Percentiles rank a stretch among this genome's conserved stretches.
phyloP scores from a whole-genome alignment of 176 grass and related monocot genomes.

The Calamus simplicifolius region DNA sequence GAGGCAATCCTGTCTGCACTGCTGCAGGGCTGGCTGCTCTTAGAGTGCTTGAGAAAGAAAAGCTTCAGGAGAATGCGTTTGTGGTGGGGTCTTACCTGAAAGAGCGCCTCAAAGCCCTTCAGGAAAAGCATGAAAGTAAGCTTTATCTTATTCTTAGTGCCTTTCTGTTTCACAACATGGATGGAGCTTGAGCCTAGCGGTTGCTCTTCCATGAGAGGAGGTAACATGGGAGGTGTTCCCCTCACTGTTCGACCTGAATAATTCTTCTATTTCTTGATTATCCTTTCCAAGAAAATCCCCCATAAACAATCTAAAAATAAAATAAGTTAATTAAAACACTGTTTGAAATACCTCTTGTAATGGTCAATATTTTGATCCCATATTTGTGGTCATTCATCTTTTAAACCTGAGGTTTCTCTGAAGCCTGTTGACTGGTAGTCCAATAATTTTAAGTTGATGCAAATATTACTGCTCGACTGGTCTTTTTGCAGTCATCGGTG shows the following conservation, averaged over 20 bases:
- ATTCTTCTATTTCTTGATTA: neutral
- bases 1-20: constrained; percentile 75
- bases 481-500: constrained; percentile 60
- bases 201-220: too few species aligned
- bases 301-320: too few species aligned
- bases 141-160: neutral
- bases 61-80: constrained; percentile 77
- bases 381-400: too few species aligned
- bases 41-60: constrained; percentile 67
- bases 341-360: too few species aligned
- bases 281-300: neutral
- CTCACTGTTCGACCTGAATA: too few species aligned
- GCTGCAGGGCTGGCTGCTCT: constrained; percentile 80
- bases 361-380: too few species aligned
- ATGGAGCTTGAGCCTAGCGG: neutral
- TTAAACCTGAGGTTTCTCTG: too few species aligned
- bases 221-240: too few species aligned
- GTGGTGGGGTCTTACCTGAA: constrained; percentile 71
- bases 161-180: constrained; percentile 3
- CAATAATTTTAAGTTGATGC: too few species aligned
- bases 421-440: too few species aligned
- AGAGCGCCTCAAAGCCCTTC: constrained; percentile 50
- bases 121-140: constrained; percentile 79
- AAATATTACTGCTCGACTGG: neutral
- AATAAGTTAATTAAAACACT: too few species aligned